Conservation (phyloP, 1,139 yeast species). For the Zygosaccharomyces pseudobailii region DNA sequence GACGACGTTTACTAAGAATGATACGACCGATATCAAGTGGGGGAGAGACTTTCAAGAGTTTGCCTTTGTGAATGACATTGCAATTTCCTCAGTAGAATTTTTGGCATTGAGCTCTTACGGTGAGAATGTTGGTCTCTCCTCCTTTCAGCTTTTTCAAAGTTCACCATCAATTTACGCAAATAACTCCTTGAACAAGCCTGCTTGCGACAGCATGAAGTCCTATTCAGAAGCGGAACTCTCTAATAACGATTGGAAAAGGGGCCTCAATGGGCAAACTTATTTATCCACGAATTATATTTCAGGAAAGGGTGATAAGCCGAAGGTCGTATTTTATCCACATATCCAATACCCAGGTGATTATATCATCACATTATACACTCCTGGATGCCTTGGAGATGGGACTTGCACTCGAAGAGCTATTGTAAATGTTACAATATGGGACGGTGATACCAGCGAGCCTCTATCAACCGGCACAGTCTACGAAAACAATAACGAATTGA, state of each 20-base stretch:
- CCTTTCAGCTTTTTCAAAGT: constrained; percentile 68
- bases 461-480: constrained; percentile 45
- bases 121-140: constrained; percentile 58
- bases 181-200: constrained; percentile 63
- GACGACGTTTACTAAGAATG: constrained; percentile 18
- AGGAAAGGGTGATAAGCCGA: constrained; percentile 32
- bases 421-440: constrained; percentile 67
- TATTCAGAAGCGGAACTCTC: constrained; percentile 36
- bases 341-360: constrained; percentile 72
- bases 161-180: constrained; percentile 69
- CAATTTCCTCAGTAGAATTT: constrained; percentile 59
- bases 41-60: constrained; percentile 65
- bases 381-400: constrained; percentile 72
- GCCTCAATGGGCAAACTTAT: constrained; percentile 34
- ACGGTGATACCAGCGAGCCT: constrained; percentile 38
- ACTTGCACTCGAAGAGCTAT: constrained; percentile 70
- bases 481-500: constrained; percentile 75
- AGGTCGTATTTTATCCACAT: constrained; percentile 62
- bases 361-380: constrained; percentile 69
- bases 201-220: constrained; percentile 41
- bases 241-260: constrained; percentile 32
- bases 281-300: constrained; percentile 29
- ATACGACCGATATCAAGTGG: constrained; percentile 37
- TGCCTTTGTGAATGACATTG: constrained; percentile 66
- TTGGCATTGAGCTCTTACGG: constrained; percentile 71